Base-by-base conservation (phyloP, 768 basidiomycete species). In the Nevesoporus exiguus region DNA sequence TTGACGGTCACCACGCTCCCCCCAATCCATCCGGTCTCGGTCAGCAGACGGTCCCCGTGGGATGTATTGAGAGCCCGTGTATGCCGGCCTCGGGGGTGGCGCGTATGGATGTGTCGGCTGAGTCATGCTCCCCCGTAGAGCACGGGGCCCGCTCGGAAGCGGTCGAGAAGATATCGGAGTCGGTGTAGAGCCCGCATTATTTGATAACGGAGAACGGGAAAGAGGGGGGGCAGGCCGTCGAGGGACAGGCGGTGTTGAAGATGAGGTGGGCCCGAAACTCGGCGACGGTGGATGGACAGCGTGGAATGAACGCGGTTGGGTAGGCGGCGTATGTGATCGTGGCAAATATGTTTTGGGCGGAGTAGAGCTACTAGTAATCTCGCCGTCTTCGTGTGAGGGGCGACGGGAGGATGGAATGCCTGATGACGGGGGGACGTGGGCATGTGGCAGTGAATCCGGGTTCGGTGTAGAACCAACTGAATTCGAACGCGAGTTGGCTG, bases 21-120 rank as follows among this genome's bases (percentile, higher is more conserved):
- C 78, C 68, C 77, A 70, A 17, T 79, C 80, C 14, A 58, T 53
- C 14, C 78, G 66, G 21, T 82, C 80, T 3, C 81, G 72, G 60
- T 81, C 81, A 2, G 77, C 79, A 10, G 76, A 78, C 3, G 80
- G 81, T 5, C 79, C 80, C 1, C 81, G 73, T 31, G 81, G 80
- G 5, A 75, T 71, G 42, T 74, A 70, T 37, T 71, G 72, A 43
- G 72, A 64, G 27, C 68, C 61, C 14, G 52, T 36, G 11, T 62
- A 64, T 22, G 68, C 54, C 48, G 66, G 63, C 40, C 60, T 61
- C 45, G 39, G 25, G 45, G 39, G 25, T 9, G 62, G 49, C 25
- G 51, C 34, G 39, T 60, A 65, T 25, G 66, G 34, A 37, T 68
- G 60, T 4, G 61, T 59, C 11, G 65, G 40, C 49, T 64, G 67